A percentile compares a stretch with the other conserved stretches of the same genome.
phyloP scores from a whole-genome alignment of 2,329 filamentous ascomycete species.

The Aspergillus sp. region DNA sequence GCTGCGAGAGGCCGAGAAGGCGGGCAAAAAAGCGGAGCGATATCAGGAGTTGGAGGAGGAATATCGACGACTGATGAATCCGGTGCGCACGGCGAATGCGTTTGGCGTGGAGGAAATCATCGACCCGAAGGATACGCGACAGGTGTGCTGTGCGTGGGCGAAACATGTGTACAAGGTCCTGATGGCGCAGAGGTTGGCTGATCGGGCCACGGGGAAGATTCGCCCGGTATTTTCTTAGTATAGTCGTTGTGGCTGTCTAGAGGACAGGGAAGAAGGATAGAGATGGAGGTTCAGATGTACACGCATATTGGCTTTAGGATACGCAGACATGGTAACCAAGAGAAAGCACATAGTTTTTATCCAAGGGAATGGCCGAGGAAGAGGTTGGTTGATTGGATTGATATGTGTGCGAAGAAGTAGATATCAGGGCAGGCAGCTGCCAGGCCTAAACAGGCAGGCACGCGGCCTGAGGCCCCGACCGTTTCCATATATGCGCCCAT shows the following conservation, averaged over 20 bases:
- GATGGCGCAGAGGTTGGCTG: constrained; percentile 48
- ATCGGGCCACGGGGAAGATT: constrained; percentile 43
- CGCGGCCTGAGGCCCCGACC: too few relatives aligned
- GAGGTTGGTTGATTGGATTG: too few relatives aligned
- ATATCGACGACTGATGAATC: constrained; percentile 63
- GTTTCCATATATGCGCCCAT: constrained; percentile 10
- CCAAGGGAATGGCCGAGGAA: too few relatives aligned
- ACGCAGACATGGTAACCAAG: neutral
- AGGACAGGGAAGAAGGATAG: neutral
- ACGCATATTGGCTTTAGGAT: neutral
- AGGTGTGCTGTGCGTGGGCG: constrained; percentile 56
- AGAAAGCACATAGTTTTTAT: neutral
- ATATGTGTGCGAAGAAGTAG: too few relatives aligned
- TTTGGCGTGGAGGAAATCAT: constrained; percentile 66
- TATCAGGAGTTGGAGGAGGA: constrained; percentile 60
- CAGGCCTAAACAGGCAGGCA: too few relatives aligned
- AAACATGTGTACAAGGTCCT: constrained; percentile 56
- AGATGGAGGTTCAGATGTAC: neutral
- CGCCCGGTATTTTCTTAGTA: constrained; percentile 52
- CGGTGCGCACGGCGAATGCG: constrained; percentile 61
- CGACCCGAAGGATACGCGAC: constrained; percentile 59
- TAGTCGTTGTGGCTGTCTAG: constrained; percentile 32
- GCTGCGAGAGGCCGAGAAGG: constrained; percentile 54
- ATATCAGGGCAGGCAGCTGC: too few relatives aligned
- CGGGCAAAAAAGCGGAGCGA: constrained; percentile 49